These are phyloP conservation scores for Hanseniaspora mollemarum DNA, from an alignment of 805 yeast species.

Conservation along the genomic window DNA sequence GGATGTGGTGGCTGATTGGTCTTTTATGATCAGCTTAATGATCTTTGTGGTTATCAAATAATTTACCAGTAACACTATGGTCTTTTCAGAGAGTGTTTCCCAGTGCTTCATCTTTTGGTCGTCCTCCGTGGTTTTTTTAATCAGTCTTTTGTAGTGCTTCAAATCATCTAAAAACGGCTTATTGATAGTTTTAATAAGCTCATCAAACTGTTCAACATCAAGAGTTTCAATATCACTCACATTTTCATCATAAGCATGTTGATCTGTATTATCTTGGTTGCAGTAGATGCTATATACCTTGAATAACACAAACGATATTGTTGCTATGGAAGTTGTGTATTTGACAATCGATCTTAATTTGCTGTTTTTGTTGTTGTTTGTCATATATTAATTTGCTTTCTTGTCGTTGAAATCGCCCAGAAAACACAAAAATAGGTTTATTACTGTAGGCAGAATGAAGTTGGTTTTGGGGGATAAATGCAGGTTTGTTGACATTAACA, in stretches of 20 bases:
- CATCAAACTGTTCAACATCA: slow-evolving; percentile 18
- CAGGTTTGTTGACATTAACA: not conserved
- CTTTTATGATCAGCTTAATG: not conserved
- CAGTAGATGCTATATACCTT: slow-evolving; percentile 6
- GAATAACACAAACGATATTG: slow-evolving; percentile 4
- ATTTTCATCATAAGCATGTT: slow-evolving; percentile 18
- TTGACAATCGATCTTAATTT: slow-evolving; percentile 1
- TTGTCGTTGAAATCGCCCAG: not conserved
- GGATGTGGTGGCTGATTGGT: not conserved
- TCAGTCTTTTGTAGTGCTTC: not conserved
- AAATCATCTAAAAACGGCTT: slow-evolving; percentile 2
- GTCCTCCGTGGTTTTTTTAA: slow-evolving; percentile 3
- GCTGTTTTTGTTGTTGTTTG: not conserved
- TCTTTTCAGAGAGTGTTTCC: slow-evolving; percentile 6
- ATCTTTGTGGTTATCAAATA: not conserved
- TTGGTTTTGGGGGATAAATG: too few relatives aligned
- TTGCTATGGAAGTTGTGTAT: slow-evolving; percentile 3
- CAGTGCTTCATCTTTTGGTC: not conserved
- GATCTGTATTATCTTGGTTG: slow-evolving; percentile 17
- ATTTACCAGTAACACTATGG: not conserved
- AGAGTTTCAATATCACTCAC: slow-evolving; percentile 17
- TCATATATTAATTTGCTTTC: not conserved
- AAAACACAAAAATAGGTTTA: too few relatives aligned
- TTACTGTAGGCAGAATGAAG: too few relatives aligned
- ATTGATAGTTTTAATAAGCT: slow-evolving; percentile 7